Conservation (phyloP, 2,329 filamentous ascomycete species). For the Ophiocordyceps camponoti-leonardi region DNA sequence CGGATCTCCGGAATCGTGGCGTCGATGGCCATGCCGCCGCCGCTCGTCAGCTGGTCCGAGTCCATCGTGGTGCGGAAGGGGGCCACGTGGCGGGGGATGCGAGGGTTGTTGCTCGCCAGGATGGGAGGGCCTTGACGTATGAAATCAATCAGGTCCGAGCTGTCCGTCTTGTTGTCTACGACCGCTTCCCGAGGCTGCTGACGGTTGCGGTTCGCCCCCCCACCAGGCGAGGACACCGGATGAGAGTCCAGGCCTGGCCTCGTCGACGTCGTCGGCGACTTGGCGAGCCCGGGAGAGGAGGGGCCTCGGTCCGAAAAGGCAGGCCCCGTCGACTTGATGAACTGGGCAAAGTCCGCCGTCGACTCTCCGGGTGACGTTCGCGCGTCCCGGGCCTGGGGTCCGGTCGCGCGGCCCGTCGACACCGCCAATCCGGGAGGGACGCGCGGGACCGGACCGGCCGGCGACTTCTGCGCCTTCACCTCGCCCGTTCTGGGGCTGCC, state of each 20-base stretch:
- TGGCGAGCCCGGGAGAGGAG: conserved; percentile 11
- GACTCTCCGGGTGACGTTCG: conserved; percentile 49
- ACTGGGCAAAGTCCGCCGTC: conserved; percentile 70
- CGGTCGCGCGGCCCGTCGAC: conserved; percentile 8
- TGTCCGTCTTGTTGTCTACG: conserved; percentile 45
- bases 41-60: conserved; percentile 52
- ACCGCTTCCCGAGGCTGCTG: conserved; percentile 57
- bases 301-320: conserved; percentile 24
- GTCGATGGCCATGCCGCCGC: conserved; percentile 39
- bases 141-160: conserved; percentile 85
- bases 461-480: conserved; percentile 3
- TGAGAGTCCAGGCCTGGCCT: conserved; percentile 20
- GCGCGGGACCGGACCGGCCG: conserved; percentile 6
- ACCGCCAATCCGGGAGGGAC: conserved; percentile 7
- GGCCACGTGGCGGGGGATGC: conserved; percentile 68
- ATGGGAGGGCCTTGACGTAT: conserved; percentile 71
- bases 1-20: conserved; percentile 38
- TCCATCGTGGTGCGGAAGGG: conserved; percentile 77
- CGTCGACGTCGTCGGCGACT: conserved; percentile 3
- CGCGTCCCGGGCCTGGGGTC: conserved; percentile 47
- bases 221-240: conserved; percentile 9
- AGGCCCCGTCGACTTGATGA: conserved; percentile 74
- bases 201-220: conserved; percentile 27
- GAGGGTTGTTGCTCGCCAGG: conserved; percentile 35
- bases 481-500: conserved; percentile 4